Evolutionary conservation across 345 rosid genomes (phyloP).

Genomic region (Gossypium stocksii): DNA sequence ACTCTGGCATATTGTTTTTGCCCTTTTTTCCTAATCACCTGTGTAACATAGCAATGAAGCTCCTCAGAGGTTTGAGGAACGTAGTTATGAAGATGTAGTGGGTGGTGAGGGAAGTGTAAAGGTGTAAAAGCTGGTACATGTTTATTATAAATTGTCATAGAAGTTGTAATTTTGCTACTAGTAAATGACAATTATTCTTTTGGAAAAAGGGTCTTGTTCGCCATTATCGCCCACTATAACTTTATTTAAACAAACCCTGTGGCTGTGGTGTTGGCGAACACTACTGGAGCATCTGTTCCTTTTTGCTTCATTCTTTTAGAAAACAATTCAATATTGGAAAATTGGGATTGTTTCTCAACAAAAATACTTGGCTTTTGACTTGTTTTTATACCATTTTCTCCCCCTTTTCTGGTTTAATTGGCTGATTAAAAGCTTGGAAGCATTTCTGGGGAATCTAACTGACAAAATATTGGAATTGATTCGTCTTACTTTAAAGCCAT

Average conservation of each 20-base stretch:
- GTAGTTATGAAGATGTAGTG: slow-evolving; percentile 18
- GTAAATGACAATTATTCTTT: slow-evolving; percentile 24
- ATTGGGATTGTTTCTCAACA: background rate
- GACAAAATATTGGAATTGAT: background rate
- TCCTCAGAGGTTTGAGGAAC: slow-evolving; percentile 20
- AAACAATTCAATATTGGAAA: background rate
- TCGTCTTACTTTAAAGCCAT: background rate
- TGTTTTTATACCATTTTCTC: background rate
- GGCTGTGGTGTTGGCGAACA: background rate
- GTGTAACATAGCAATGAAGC: slow-evolving; percentile 32
- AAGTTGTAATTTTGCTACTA: slow-evolving; percentile 33
- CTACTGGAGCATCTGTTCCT: slow-evolving; percentile 25
- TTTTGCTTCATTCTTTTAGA: slow-evolving; percentile 1
- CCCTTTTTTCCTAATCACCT: slow-evolving; percentile 26
- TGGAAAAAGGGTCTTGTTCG: background rate
- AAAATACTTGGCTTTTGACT: background rate
- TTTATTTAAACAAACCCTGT: background rate
- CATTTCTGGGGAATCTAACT: background rate
- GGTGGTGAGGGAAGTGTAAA: slow-evolving; percentile 41
- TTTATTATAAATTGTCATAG: slow-evolving; percentile 28
- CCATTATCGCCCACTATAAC: background rate
- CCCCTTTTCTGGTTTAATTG: background rate
- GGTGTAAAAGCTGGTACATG: slow-evolving; percentile 37
- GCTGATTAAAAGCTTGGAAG: background rate
- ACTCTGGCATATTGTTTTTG: slow-evolving; percentile 30